Base-by-base conservation (phyloP, 441 rosid species). In the Pelargonium myrrhifolium region DNA sequence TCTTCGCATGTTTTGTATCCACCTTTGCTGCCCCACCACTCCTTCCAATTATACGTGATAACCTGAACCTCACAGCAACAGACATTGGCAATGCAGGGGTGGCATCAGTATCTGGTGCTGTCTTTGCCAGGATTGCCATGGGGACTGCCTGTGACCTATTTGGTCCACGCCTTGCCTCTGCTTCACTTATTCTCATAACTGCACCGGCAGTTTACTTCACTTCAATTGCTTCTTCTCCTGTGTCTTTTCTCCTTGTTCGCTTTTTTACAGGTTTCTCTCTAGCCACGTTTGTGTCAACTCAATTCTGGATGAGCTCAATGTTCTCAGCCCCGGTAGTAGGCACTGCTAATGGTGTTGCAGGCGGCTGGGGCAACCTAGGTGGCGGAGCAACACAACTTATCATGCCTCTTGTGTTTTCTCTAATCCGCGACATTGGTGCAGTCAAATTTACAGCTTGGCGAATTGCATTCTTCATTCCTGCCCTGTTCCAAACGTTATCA, bases 241-340 rank as follows among this genome's bases (percentile, higher is more conserved):
- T 70, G 0, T 84, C 93, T n/a, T 90, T 88, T 60, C 86, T 90
- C 72, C 67, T 85, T 0, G 83, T 88, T 6, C 75, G 94, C 0
- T 90, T 88, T 65, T 85, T 83, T 74, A 82, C 89, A 0, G 96
- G 96, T 9, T 90, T 90, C 76, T 90, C 96, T 10, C 82, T 88
- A 0, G 78, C 96, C 26, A 90, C 90, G 62, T 90, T 90, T 21
- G 90, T 90, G 31, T 90, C 94, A 18, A 88, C 90, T 3, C 97
- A 90, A 71, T 90, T 84, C 80, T 90, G 97, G 90, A 87, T 87
- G 92, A 87, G 89, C 72, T 82, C 89, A 12, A 87, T 87, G 92
- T 85, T 87, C 75, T 83, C 87, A 0, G 73, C 79, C 0, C 73
- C 74, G 0, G 85, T 83, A 21, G 92, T 87, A 0, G 92, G 92